Evolutionary conservation across 169 alveolate species (phyloP).

Genomic region (Perkinsus chesapeaki): DNA sequence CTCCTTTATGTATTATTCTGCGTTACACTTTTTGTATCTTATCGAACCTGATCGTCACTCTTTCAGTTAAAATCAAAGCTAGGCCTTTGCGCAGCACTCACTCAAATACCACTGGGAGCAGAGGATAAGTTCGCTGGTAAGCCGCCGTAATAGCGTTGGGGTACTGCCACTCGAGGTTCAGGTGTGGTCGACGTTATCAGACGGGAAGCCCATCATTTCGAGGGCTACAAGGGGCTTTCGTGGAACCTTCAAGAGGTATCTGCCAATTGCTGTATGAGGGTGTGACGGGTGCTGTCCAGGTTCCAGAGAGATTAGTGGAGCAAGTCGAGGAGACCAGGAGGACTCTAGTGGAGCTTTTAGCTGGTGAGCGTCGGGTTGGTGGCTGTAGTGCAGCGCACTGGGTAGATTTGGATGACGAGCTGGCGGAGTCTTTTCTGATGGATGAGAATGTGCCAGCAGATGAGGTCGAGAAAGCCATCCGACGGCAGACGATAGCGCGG

Average conservation of each 20-base stretch:
- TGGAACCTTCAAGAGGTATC: slow-evolving; percentile 48
- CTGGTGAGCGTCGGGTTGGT: slow-evolving; percentile 56
- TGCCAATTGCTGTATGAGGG: background rate
- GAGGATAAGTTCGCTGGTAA: slow-evolving; percentile 56
- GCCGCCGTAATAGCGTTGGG: background rate
- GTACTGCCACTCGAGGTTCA: background rate
- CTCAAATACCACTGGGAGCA: slow-evolving; percentile 75
- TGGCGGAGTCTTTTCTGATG: slow-evolving; percentile 62
- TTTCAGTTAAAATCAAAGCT: background rate
- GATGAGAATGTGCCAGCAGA: slow-evolving; percentile 4
- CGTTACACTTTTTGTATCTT: too few species aligned
- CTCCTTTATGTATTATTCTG: too few species aligned
- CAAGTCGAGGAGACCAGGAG: background rate
- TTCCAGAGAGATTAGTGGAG: slow-evolving; percentile 18
- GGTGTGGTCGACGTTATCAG: slow-evolving; percentile 81
- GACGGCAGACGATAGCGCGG: slow-evolving; percentile 48
- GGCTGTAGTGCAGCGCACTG: slow-evolving; percentile 11
- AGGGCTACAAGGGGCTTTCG: slow-evolving; percentile 73
- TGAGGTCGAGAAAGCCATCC: slow-evolving; percentile 28
- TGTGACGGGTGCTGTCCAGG: background rate
- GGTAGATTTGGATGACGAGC: slow-evolving; percentile 85
- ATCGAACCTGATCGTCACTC: too few species aligned
- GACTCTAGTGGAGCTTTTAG: slow-evolving; percentile 15
- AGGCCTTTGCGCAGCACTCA: slow-evolving; percentile 16
- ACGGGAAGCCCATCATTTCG: slow-evolving; percentile 66